These are phyloP conservation scores for Crucihimalaya himalaica DNA, from an alignment of 345 rosid species.

Conservation along the genomic window DNA sequence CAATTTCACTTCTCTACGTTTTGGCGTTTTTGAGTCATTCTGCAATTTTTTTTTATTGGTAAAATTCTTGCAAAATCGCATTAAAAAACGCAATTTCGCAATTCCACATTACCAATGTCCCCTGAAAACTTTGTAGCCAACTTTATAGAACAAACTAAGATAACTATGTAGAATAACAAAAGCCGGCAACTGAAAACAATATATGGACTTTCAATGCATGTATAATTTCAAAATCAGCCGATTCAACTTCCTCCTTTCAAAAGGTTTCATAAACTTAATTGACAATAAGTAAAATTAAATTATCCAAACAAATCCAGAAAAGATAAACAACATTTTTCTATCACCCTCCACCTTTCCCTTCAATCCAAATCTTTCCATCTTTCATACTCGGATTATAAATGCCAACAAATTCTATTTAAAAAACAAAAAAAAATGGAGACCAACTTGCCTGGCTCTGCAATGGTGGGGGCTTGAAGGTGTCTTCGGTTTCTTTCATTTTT, in stretches of 20 bases:
- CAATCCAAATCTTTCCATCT: slow-evolving; percentile 22
- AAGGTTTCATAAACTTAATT: slow-evolving; percentile 23
- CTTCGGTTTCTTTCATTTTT: slow-evolving; percentile 20
- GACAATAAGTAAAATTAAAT: slow-evolving; percentile 21
- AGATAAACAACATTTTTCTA: slow-evolving; percentile 14
- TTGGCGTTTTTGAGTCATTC: too few species aligned
- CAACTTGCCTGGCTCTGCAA: slow-evolving; percentile 29
- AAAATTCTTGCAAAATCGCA: too few species aligned
- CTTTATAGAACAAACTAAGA: neutral
- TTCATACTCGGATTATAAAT: neutral
- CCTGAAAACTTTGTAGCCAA: neutral
- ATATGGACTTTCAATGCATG: neutral
- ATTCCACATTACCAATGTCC: too few species aligned
- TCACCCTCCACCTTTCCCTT: slow-evolving; percentile 14
- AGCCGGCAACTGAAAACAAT: neutral
- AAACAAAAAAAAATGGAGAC: slow-evolving; percentile 1
- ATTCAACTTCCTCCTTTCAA: slow-evolving; percentile 11
- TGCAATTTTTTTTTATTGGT: too few species aligned
- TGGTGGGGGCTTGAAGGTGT: slow-evolving; percentile 20
- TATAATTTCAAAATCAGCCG: neutral
- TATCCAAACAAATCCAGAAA: slow-evolving; percentile 28
- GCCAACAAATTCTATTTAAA: neutral
- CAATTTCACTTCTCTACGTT: too few species aligned
- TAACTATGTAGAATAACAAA: neutral
- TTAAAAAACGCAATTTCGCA: too few species aligned